Evolutionary conservation across 169 alveolate genomes (phyloP).

Genomic region (Cryptosporidium tyzzeri): DNA sequence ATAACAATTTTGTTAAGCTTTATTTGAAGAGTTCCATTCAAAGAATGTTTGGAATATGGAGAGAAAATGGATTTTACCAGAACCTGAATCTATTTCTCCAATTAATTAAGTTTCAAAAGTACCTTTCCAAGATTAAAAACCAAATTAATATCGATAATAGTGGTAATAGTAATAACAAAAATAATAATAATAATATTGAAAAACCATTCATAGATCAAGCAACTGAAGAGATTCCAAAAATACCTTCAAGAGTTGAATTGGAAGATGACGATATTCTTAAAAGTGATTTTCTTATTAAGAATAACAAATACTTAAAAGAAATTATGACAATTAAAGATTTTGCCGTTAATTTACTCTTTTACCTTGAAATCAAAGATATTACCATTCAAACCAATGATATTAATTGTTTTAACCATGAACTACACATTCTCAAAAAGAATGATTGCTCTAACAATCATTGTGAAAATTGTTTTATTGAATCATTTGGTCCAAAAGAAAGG

Average conservation of each 20-base stretch:
- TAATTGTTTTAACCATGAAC: slow-evolving; percentile 16
- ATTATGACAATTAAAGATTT: slow-evolving; percentile 20
- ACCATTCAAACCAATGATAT: slow-evolving; percentile 58
- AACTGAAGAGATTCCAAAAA: slow-evolving; percentile 9
- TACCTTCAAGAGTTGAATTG: slow-evolving; percentile 33
- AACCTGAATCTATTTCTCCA: slow-evolving; percentile 35
- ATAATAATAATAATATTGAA: background rate
- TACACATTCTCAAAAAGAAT: background rate
- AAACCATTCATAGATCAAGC: background rate
- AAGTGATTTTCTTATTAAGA: slow-evolving; percentile 28
- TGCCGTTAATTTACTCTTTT: slow-evolving; percentile 8
- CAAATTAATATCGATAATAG: background rate
- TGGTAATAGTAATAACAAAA: background rate
- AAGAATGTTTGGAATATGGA: slow-evolving; percentile 63
- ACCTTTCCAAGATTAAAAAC: slow-evolving; percentile 6
- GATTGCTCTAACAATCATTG: slow-evolving; percentile 1
- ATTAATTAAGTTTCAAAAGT: slow-evolving; percentile 29
- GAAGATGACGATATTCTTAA: slow-evolving; percentile 23
- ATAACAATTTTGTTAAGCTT: background rate
- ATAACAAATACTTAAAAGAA: slow-evolving; percentile 9
- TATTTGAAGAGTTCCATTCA: slow-evolving; percentile 31
- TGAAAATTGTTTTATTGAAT: slow-evolving; percentile 41
- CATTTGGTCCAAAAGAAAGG: slow-evolving; percentile 49
- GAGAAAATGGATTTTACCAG: slow-evolving; percentile 70
- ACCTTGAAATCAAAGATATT: slow-evolving; percentile 41